phyloP scores from a whole-genome alignment of 2,329 filamentous ascomycete species.

The Aspergillus carbonarius region DNA sequence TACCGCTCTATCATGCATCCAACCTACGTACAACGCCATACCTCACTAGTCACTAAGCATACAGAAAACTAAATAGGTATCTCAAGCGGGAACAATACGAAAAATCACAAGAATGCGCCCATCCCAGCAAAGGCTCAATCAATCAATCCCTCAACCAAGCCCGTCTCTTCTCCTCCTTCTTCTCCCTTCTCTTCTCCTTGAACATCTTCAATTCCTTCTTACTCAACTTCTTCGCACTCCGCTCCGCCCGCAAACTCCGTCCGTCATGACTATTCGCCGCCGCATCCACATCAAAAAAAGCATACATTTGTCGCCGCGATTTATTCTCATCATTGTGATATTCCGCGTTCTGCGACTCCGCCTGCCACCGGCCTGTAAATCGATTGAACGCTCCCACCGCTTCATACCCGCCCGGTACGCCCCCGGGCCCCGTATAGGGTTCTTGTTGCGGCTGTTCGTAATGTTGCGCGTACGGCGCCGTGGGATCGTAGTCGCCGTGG shows the following conservation, averaged over 20 bases:
- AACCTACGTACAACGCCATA: slow-evolving; percentile 11
- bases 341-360: slow-evolving; percentile 65
- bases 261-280: slow-evolving; percentile 90
- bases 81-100: slow-evolving; percentile 14
- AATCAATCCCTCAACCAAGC: slow-evolving; percentile 84
- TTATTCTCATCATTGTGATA: slow-evolving; percentile 86
- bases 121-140: background rate
- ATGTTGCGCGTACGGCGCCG: slow-evolving; percentile 83
- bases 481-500: slow-evolving; percentile 94
- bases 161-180: slow-evolving; percentile 90
- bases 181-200: slow-evolving; percentile 82
- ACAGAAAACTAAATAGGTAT: slow-evolving; percentile 16
- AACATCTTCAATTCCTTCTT: slow-evolving; percentile 88
- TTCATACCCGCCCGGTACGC: slow-evolving; percentile 49
- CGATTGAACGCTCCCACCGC: slow-evolving; percentile 82
- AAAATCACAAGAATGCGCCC: background rate
- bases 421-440: slow-evolving; percentile 29
- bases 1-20: slow-evolving; percentile 14
- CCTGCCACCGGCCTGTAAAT: slow-evolving; percentile 82
- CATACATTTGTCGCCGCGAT: slow-evolving; percentile 81
- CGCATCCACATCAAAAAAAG: slow-evolving; percentile 93
- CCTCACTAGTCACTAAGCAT: background rate
- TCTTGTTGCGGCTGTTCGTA: slow-evolving; percentile 38
- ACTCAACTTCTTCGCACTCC: slow-evolving; percentile 76
- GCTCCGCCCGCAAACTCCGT: slow-evolving; percentile 85